phyloP scores from a whole-genome alignment of 108 stramenopile species.

The Parmales sp. region DNA sequence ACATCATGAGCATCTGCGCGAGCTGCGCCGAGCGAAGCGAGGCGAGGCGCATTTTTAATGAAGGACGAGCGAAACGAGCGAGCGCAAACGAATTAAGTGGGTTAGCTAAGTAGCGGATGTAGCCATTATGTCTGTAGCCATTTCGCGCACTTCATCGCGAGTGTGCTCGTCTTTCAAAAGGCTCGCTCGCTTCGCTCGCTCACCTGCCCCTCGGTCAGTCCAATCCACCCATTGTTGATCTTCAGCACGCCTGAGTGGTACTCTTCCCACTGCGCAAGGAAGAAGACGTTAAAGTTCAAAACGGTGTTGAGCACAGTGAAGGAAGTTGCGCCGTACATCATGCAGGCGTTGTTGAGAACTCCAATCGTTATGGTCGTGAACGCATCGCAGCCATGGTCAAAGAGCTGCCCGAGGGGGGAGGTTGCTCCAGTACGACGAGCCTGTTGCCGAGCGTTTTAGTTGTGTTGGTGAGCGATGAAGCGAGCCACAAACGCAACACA shows the following conservation, averaged over 20 bases:
- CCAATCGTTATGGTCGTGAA: slow-evolving; percentile 21
- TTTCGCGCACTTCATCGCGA: too few relatives aligned
- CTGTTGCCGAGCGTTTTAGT: too few relatives aligned
- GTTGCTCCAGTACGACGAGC: slow-evolving; percentile 74
- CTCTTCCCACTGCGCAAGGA: slow-evolving; percentile 91
- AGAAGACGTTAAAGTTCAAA: slow-evolving; percentile 60
- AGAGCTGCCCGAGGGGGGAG: slow-evolving; percentile 86
- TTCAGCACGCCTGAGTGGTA: slow-evolving; percentile 31
- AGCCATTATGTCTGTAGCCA: too few relatives aligned
- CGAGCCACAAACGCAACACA: too few relatives aligned
- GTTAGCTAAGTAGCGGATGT: too few relatives aligned
- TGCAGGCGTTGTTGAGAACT: slow-evolving; percentile 25
- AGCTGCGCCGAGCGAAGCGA: too few relatives aligned
- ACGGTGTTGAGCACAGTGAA: slow-evolving; percentile 75
- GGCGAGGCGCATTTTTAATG: too few relatives aligned
- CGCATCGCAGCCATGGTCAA: slow-evolving; percentile 55
- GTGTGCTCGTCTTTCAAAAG: too few relatives aligned
- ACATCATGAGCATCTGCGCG: slow-evolving; percentile 3
- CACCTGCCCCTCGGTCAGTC: slow-evolving; percentile 18
- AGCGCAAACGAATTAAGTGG: too few relatives aligned
- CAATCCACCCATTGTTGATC: slow-evolving; percentile 14
- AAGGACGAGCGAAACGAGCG: too few relatives aligned
- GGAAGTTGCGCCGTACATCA: slow-evolving; percentile 49
- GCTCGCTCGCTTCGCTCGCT: too few relatives aligned
- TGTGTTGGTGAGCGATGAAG: too few relatives aligned